These are phyloP conservation scores for Tolypocladium ovalisporum DNA, from an alignment of 2,329 filamentous ascomycete genomes.

Conservation along the genomic window DNA sequence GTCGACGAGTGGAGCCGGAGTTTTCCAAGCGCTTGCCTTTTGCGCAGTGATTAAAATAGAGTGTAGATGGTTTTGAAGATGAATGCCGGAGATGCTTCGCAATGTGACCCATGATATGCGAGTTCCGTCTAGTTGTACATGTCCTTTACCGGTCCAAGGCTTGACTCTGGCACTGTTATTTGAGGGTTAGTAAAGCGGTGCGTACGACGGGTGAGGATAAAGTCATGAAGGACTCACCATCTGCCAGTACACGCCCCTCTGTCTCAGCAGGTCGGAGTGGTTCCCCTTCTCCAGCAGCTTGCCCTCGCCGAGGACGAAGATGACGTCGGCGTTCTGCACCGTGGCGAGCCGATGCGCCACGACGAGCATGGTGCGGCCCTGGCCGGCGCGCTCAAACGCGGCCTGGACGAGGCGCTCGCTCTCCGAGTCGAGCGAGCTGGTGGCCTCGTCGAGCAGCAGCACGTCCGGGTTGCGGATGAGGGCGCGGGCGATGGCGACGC, in stretches of 20 bases:
- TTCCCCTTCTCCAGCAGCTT: slow-evolving; percentile 43
- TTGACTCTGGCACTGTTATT: slow-evolving; percentile 43
- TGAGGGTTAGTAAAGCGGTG: background rate
- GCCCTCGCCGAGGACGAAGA: slow-evolving; percentile 63
- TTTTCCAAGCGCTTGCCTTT: background rate
- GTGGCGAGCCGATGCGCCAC: slow-evolving; percentile 71
- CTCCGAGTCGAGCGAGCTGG: slow-evolving; percentile 56
- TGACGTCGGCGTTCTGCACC: slow-evolving; percentile 69
- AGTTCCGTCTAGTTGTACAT: background rate
- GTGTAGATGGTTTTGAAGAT: background rate
- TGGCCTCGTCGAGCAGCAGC: slow-evolving; percentile 63
- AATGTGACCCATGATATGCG: background rate
- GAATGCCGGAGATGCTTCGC: background rate
- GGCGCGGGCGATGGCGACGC: slow-evolving; percentile 58
- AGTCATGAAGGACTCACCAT: slow-evolving; percentile 33
- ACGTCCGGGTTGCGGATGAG: slow-evolving; percentile 55
- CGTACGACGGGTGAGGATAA: slow-evolving; percentile 5
- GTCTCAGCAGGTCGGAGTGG: slow-evolving; percentile 38
- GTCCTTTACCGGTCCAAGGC: slow-evolving; percentile 38
- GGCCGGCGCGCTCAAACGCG: slow-evolving; percentile 54
- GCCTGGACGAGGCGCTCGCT: slow-evolving; percentile 51
- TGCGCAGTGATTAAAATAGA: background rate
- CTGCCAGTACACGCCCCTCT: slow-evolving; percentile 44
- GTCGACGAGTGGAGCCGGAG: background rate
- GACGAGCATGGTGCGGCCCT: slow-evolving; percentile 56